These are phyloP conservation scores for Euphorbia tirucalli DNA, from an alignment of 345 rosid genomes.

Conservation along the genomic window DNA sequence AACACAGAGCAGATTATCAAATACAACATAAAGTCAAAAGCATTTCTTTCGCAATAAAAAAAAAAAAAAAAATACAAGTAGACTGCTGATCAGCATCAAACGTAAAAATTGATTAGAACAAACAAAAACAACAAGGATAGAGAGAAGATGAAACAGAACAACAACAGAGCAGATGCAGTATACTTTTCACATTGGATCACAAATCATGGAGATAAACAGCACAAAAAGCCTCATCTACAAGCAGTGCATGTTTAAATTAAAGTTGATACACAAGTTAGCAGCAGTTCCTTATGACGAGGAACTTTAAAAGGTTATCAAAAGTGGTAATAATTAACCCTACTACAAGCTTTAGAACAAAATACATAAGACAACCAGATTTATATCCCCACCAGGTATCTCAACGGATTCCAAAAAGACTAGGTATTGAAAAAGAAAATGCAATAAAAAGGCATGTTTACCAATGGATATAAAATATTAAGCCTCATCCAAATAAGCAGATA, in stretches of 20 bases:
- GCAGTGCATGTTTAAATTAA: not conserved
- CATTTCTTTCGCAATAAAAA: not conserved
- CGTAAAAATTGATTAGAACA: not conserved
- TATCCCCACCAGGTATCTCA: not conserved
- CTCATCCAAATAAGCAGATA: too few species aligned
- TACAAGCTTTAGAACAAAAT: not conserved
- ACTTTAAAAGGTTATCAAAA: not conserved
- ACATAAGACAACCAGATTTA: not conserved
- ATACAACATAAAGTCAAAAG: not conserved
- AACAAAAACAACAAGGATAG: not conserved
- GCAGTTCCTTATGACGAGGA: too few species aligned
- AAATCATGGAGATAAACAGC: not conserved
- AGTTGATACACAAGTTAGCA: not conserved
- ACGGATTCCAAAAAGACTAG: not conserved
- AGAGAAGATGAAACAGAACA: not conserved
- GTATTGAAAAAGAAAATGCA: not conserved
- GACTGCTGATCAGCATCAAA: not conserved
- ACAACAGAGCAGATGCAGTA: not conserved
- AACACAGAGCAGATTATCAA: not conserved
- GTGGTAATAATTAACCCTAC: not conserved
- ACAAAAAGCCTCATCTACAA: not conserved
- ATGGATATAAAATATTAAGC: too few species aligned
- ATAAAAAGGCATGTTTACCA: not conserved
- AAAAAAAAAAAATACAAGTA: not conserved
- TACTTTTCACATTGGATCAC: not conserved